Percentiles rank a stretch among this genome's conserved stretches.
Evolutionary conservation across 148 eudicot species (phyloP).

Genomic region (Nyssa sinensis): DNA sequence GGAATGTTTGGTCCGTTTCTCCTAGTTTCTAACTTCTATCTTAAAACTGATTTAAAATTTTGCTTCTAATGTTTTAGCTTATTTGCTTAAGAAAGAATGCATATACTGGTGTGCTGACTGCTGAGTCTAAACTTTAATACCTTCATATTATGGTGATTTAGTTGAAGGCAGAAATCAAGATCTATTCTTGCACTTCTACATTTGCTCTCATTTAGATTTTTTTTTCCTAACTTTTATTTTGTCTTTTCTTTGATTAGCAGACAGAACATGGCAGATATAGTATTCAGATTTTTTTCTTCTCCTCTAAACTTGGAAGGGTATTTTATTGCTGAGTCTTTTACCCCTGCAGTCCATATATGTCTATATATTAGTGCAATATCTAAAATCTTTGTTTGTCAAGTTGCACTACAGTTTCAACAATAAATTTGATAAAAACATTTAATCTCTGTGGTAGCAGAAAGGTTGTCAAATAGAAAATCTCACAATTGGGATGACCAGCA

Average conservation of each 20-base stretch:
- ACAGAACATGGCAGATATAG: background rate
- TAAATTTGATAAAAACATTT: background rate
- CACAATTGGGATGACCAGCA: background rate
- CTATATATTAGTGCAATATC: background rate
- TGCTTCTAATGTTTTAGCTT: background rate
- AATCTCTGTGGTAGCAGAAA: background rate
- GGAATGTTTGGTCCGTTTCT: slow-evolving; percentile 21
- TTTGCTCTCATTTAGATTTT: background rate
- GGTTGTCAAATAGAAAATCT: background rate
- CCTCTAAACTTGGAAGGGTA: background rate
- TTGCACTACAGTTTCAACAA: background rate
- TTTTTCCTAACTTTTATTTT: no score
- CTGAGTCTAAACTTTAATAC: background rate
- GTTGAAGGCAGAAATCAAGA: background rate
- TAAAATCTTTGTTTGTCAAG: background rate
- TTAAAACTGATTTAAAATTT: background rate
- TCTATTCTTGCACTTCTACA: background rate
- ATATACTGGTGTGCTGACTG: no score
- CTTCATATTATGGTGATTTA: background rate
- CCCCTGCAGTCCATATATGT: background rate
- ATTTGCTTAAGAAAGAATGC: background rate
- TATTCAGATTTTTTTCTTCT: background rate
- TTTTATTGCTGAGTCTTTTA: background rate
- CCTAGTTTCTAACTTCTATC: slow-evolving; percentile 3
- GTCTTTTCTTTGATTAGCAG: background rate